Evolutionary conservation across 1,284 basidiomycete species (phyloP), one percentile per base, ranked within the genome.

Genomic region (Sporisorium scitamineum): DNA sequence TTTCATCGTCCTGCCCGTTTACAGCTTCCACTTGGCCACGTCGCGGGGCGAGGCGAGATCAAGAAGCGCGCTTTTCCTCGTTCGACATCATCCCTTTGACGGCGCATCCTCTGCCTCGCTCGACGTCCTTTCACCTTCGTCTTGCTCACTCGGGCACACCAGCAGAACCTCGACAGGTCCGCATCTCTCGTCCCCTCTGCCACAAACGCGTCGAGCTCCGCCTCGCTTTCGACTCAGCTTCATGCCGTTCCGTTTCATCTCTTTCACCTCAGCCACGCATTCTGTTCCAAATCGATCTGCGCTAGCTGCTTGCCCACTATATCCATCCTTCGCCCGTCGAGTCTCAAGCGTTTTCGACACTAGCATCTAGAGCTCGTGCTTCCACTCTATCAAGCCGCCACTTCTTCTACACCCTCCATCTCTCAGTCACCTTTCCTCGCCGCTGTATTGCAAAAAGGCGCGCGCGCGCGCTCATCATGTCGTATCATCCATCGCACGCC

Each of bases 401-500:
- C 42, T 22, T 56, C 54, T 32, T 47, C 3, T 50, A n/a, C n/a
- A n/a, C n/a, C n/a, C n/a, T n/a, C n/a, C 48, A 7, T 42, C n/a
- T 42, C n/a, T 20, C 41, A 27, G 2, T 13, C 44, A 11, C 24
- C 2, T 27, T 1, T 34, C 14, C 24, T 13, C 22, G 2, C 44
- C 24, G 24, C 44, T 47, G 5, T 13, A 47, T 24, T 14, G 18
- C 13, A 13, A 13, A 34, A 13, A 34, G 34, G 14, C 34, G 18
- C 50, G n/a, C n/a, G n/a, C n/a, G n/a, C n/a, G n/a, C n/a, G n/a
- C n/a, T n/a, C n/a, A 60, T n/a, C 63, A 76, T 76, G 72, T 70
- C 72, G 50, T 76, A 76, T 27, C 72, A 76, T 63, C 69, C 70
- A 5, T 65, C 64, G 47, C 73, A 76, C 51, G 47, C 64, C 37